Evolutionary conservation across 345 rosid genomes (phyloP).

Genomic region (Gossypium bickii): DNA sequence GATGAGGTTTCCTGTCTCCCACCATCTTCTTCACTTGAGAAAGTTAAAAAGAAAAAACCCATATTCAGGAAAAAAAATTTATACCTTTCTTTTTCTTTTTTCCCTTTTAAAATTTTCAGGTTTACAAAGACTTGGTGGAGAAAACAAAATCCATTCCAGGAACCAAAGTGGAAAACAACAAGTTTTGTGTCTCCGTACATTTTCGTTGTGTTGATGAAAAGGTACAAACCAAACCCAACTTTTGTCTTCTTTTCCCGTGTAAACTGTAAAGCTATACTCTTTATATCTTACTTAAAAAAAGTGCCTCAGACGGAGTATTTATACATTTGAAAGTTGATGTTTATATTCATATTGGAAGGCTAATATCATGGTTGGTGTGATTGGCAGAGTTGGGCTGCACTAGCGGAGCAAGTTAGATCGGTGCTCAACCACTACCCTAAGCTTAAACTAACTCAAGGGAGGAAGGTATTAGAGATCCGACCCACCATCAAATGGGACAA

Average conservation of each 20-base stretch:
- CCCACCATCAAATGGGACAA: slow-evolving; percentile 97
- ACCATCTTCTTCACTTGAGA: neutral
- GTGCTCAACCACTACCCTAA: slow-evolving; percentile 65
- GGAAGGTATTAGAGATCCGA: slow-evolving; percentile 90
- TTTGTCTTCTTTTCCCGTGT: neutral
- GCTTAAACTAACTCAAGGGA: slow-evolving; percentile 66
- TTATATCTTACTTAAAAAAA: too few relatives aligned
- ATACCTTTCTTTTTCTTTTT: neutral
- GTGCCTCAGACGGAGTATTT: too few relatives aligned
- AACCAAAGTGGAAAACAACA: slow-evolving; percentile 83
- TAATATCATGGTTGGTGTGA: neutral
- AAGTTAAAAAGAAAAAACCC: neutral
- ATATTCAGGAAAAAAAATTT: neutral
- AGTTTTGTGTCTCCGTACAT: slow-evolving; percentile 91
- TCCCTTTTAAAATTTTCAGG: slow-evolving; percentile 31
- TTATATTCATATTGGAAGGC: neutral
- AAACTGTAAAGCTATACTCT: neutral
- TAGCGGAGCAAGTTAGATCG: slow-evolving; percentile 57
- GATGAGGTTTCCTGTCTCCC: slow-evolving; percentile 46
- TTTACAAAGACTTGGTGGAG: slow-evolving; percentile 44
- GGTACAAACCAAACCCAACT: slow-evolving; percentile 32
- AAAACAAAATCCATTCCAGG: slow-evolving; percentile 71
- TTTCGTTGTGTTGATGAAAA: slow-evolving; percentile 88
- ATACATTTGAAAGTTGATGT: too few relatives aligned
- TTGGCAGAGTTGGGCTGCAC: slow-evolving; percentile 59